Percentiles rank a stretch among this genome's conserved stretches.
phyloP scores from a whole-genome alignment of 2,329 filamentous ascomycete genomes.

The Hypomyces rosellus region DNA sequence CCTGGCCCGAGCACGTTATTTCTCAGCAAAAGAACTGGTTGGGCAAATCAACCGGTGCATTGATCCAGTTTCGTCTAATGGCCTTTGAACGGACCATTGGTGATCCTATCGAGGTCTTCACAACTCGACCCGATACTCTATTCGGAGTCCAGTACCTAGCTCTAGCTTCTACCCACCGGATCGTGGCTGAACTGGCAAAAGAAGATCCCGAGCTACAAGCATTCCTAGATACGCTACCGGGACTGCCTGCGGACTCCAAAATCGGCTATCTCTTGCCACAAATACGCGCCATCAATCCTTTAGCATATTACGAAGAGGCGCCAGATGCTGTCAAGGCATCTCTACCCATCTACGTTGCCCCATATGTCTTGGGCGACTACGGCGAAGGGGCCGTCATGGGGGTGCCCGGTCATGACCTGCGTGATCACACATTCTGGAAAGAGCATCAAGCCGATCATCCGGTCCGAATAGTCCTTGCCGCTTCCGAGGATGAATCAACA shows the following conservation, averaged over 20 bases:
- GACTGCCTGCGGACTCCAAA: conserved; percentile 50
- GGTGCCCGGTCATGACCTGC: conserved; percentile 75
- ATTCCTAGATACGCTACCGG: conserved; percentile 60
- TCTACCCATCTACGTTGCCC: conserved; percentile 72
- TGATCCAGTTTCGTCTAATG: conserved; percentile 62
- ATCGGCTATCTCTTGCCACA: conserved; percentile 62
- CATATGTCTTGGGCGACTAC: conserved; percentile 80
- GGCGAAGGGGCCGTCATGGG: conserved; percentile 89
- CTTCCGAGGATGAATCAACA: conserved; percentile 42
- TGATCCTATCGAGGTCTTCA: conserved; percentile 65
- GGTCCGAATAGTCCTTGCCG: conserved; percentile 56
- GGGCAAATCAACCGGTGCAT: conserved; percentile 68
- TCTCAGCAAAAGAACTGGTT: conserved; percentile 86
- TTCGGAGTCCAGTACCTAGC: conserved; percentile 82
- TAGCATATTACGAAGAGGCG: conserved; percentile 48
- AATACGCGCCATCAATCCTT: conserved; percentile 58
- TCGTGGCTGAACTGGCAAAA: conserved; percentile 57
- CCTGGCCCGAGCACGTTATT: conserved; percentile 78
- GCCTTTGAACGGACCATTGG: conserved; percentile 34
- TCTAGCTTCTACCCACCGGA: conserved; percentile 64
- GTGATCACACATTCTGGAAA: conserved; percentile 76
- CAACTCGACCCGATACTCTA: conserved; percentile 80
- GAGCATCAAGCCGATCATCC: conserved; percentile 56
- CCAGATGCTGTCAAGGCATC: conserved; percentile 47
- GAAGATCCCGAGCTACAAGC: conserved; percentile 54